Base-by-base conservation (phyloP, 352 stramenopile genomes). In the Elongisporangium prolatum region DNA sequence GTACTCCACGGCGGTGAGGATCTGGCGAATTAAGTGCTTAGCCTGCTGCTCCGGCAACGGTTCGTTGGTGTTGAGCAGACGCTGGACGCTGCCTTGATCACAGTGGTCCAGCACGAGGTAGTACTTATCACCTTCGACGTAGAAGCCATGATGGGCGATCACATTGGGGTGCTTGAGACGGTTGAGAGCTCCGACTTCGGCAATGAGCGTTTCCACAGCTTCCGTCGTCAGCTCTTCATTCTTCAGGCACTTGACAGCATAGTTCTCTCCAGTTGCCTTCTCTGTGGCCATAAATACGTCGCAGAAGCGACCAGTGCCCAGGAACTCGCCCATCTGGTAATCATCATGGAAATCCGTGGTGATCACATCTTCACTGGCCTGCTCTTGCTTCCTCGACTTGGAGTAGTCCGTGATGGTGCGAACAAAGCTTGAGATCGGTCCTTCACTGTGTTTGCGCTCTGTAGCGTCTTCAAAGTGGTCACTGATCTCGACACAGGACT, bases 51-150 rank as follows among this genome's bases (percentile, higher is more conserved):
- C 91, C 1, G 76, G 64, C 55, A 97, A 69, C 17, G 77, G 60
- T 28, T 84, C 68, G 14, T 81, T 71, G 28, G 80, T 48, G 28
- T 87, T 71, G 13, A 97, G 75, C 37, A 91, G 55, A 21, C 89
- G 74, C 49, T 89, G 88, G 3, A 98, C 72, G 40, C 93, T 92
- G 18, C 88, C 88, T 16, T 74, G 80, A 34, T 78, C 73, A 64
- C 88, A 92, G 50, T 93, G 83, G 63, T 97, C 88, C 57, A 97
- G 80, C 54, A 97, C 77, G 20, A 97, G 73, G 64, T 86, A 79
- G 52, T 95, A 91, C 63, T 82, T 89, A 59, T 79, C 78, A 20
- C 74, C 59, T 47, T 88, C 84, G 14, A 85, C 78, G 61, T 82
- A 96, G 55, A 96, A 86, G 1, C 90, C 86, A 56, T 89, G 72